phyloP scores from a whole-genome alignment of 306 rosid species.

The Acacia crassicarpa region DNA sequence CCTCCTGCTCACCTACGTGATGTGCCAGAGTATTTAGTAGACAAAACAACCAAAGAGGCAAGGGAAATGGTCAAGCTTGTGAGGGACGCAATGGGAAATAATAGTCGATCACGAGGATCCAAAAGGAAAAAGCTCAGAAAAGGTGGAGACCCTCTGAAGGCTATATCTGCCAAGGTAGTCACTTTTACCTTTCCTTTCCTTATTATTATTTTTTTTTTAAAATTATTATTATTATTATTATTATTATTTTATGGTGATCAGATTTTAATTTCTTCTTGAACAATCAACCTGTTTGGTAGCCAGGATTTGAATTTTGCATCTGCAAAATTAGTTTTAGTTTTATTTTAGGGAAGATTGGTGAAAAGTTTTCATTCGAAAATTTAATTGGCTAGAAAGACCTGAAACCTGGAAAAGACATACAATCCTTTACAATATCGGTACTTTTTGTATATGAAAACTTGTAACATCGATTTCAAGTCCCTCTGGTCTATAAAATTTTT shows the following conservation, averaged over 20 bases:
- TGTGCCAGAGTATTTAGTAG: conserved; percentile 83
- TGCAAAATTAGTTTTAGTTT: neutral
- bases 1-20: conserved; percentile 81
- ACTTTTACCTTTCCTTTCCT: neutral
- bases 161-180: conserved; percentile 55
- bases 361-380: too few species aligned
- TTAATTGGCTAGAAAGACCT: too few species aligned
- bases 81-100: conserved; percentile 70
- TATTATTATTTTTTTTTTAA: too few species aligned
- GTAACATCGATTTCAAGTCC: too few species aligned
- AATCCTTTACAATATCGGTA: too few species aligned
- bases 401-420: too few species aligned
- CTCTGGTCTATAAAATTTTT: too few species aligned
- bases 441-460: too few species aligned
- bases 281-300: neutral
- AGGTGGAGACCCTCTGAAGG: conserved; percentile 62
- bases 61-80: conserved; percentile 71
- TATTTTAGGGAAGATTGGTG: too few species aligned
- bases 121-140: conserved; percentile 49
- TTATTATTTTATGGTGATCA: neutral
- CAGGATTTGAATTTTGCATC: neutral
- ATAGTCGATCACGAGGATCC: conserved; percentile 39
- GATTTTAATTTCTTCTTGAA: neutral
- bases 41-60: conserved; percentile 79
- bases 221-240: too few species aligned